Evolutionary conservation across 164 flowering plant genomes (phyloP), one percentile per base, ranked within the genome.

Genomic region (Sextonia rubra): DNA sequence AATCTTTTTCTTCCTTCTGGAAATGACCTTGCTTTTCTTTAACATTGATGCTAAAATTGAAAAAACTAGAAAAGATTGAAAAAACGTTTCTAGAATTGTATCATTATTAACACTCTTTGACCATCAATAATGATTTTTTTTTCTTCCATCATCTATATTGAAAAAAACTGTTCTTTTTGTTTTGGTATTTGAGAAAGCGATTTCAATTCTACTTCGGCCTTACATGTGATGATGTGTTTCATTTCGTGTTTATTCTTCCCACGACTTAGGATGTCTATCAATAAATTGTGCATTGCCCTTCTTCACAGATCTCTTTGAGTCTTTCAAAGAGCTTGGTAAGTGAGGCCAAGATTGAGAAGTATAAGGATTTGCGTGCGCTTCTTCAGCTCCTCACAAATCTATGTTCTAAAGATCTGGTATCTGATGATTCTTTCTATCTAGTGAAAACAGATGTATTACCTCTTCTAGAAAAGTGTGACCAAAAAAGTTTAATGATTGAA

Each of bases 321-420:
- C 76, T 82, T 56, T 95, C 99, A 75, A 93, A 87, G 85, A 87
- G 85, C 76, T 83, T 95, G 80, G 86, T 82, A 69, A 88, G 74
- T 69, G 98, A 90, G 82, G 96, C 84, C 73, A 83, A 87, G 69
- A 81, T 89, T 15, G 98, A 93, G 77, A 90, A 86, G 77, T 93
- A 91, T 69, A 95, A 89, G 82, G 99, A 93, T 79, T 80, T 95
- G 64, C 90, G 97, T 29, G 99, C 97, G 69, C 87, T 95, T 71
- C 86, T 93, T 79, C 98, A 90, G 76, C 94, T 95, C 71, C 91
- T 95, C 73, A 81, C 90, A 72, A 86, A 68, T 73, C 90, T 95
- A 23, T 92, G 98, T 76, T 90, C 96, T 30, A 95, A 95, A 75
- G 98, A 95, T 86, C 76, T 95, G 88, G 99, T 95, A 84, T 4